Conservation (phyloP, 2,329 filamentous ascomycete species). For the Hypoxylon sp. region DNA sequence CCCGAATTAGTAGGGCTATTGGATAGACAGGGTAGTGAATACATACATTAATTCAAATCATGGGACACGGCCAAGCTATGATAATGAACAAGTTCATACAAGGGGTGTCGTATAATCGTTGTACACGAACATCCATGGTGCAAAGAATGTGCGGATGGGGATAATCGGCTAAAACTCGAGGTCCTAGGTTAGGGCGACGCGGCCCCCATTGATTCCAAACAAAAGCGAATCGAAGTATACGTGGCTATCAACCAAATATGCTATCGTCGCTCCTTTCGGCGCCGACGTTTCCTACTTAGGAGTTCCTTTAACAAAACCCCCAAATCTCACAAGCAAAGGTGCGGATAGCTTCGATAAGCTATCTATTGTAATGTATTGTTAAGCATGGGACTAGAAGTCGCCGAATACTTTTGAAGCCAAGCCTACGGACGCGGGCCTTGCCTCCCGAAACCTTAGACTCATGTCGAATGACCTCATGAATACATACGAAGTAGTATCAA, state of each 20-base stretch:
- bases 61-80: conserved; percentile 12
- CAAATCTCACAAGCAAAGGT: conserved; percentile 16
- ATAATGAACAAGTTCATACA: conserved; percentile 16
- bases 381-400: conserved; percentile 6
- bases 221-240: conserved; percentile 11
- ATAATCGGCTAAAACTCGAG: conserved; percentile 26
- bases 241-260: conserved; percentile 29
- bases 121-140: conserved; percentile 20
- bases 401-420: conserved; percentile 13
- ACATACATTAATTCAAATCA: conserved; percentile 6
- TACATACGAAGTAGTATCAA: conserved; percentile 31
- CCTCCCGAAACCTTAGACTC: conserved; percentile 25
- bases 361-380: conserved; percentile 5
- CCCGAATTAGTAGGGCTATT: conserved; percentile 14
- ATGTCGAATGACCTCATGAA: conserved; percentile 38
- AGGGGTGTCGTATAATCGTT: conserved; percentile 6
- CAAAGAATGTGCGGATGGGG: conserved; percentile 30
- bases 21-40: conserved; percentile 7
- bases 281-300: conserved; percentile 20
- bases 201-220: conserved; percentile 17
- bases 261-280: conserved; percentile 21
- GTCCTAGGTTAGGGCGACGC: conserved; percentile 11
- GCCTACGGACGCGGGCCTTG: conserved; percentile 18
- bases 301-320: conserved; percentile 8
- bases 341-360: conserved; percentile 24